Percentiles rank a stretch among this genome's conserved stretches.
Evolutionary conservation across 148 eudicot species (phyloP).

Genomic region (Nyssa sinensis): DNA sequence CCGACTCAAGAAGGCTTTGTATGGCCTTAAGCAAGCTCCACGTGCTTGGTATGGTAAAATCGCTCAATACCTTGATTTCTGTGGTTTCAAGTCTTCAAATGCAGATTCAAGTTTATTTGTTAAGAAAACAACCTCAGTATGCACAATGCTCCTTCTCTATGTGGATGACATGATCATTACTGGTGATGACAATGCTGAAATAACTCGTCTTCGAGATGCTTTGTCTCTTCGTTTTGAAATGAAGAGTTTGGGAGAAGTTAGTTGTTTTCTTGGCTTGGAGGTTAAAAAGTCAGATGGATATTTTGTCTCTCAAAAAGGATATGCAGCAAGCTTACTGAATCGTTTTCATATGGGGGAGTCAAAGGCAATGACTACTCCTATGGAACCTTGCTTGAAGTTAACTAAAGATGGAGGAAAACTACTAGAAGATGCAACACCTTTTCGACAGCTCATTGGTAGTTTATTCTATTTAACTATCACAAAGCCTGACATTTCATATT

Average conservation of each 20-base stretch:
- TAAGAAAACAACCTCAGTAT: too few species aligned
- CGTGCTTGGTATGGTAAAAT: slow-evolving; percentile 22
- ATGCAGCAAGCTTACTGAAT: not conserved
- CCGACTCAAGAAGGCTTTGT: slow-evolving; percentile 13
- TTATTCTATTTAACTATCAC: too few species aligned
- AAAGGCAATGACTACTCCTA: too few species aligned
- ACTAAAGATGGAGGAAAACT: too few species aligned
- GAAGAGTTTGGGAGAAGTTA: slow-evolving; percentile 15
- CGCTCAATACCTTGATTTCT: slow-evolving; percentile 14
- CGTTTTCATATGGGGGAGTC: too few species aligned
- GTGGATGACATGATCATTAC: too few species aligned
- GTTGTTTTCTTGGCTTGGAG: too few species aligned
- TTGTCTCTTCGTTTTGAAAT: slow-evolving; percentile 18
- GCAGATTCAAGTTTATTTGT: slow-evolving; percentile 18
- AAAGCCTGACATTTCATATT: too few species aligned
- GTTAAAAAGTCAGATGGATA: slow-evolving; percentile 9
- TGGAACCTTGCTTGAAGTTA: too few species aligned
- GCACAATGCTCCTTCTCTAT: too few species aligned
- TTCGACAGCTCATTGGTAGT: too few species aligned
- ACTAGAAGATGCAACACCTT: too few species aligned
- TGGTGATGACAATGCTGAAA: slow-evolving; percentile 13
- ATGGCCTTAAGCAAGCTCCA: slow-evolving; percentile 19
- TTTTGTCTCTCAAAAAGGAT: slow-evolving; percentile 9
- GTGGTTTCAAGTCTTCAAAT: slow-evolving; percentile 17
- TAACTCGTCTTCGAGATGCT: slow-evolving; percentile 7